Percentiles rank a stretch among this genome's conserved stretches.
Evolutionary conservation across 2,329 filamentous ascomycete species (phyloP).

Genomic region (Colletotrichum liriopes): DNA sequence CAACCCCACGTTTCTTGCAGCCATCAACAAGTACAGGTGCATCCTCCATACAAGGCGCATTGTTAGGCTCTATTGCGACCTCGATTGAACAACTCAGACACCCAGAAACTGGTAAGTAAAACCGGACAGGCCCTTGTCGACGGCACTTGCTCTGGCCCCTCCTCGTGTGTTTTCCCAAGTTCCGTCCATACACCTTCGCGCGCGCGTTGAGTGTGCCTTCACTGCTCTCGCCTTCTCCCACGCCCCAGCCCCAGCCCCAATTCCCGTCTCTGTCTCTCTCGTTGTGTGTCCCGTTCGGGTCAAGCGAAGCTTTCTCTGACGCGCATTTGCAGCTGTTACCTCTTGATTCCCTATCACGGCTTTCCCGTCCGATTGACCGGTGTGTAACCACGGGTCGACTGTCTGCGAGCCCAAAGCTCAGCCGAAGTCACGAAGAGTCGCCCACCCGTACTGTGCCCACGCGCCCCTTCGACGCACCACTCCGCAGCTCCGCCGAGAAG

Average conservation of each 20-base stretch:
- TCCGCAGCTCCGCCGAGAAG: constrained; percentile 35
- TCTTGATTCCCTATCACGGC: constrained; percentile 38
- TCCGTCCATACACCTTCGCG: constrained; percentile 27
- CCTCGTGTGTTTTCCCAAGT: constrained; percentile 20
- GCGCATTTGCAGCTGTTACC: constrained; percentile 54
- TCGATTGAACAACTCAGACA: constrained; percentile 44
- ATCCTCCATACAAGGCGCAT: constrained; percentile 45
- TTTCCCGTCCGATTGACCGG: constrained; percentile 41
- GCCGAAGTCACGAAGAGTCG: constrained; percentile 32
- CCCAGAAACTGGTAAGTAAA: constrained; percentile 37
- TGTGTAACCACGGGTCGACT: constrained; percentile 43
- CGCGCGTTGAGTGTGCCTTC: constrained; percentile 32
- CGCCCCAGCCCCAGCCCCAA: constrained; percentile 22
- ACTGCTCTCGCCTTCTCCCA: constrained; percentile 32
- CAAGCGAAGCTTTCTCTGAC: constrained; percentile 52
- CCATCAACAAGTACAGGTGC: constrained; percentile 47
- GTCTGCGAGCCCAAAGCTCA: constrained; percentile 37
- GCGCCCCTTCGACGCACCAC: constrained; percentile 35
- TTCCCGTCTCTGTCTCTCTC: constrained; percentile 26
- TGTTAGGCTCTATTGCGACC: constrained; percentile 43
- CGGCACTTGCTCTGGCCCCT: constrained; percentile 35
- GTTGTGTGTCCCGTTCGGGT: constrained; percentile 27
- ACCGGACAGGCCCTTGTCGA: constrained; percentile 32
- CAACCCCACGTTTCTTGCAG: constrained; percentile 56
- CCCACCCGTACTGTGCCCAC: constrained; percentile 34